A percentile compares a stretch with the other conserved stretches of the same genome.
phyloP scores from a whole-genome alignment of 1,284 basidiomycete genomes.

The Heterobasidion parviporum region DNA sequence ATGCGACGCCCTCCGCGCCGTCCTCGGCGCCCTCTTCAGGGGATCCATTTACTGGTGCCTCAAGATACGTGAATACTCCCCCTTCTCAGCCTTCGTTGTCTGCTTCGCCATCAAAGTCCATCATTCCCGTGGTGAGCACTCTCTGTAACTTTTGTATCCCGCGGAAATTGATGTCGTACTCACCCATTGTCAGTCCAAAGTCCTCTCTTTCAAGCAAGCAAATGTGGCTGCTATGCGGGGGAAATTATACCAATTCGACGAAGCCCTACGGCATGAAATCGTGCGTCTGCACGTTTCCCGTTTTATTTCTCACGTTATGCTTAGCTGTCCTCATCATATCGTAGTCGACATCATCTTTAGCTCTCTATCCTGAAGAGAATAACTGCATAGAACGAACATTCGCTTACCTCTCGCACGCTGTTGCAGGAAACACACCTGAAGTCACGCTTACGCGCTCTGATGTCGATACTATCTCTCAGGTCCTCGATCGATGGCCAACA shows the following conservation, averaged over 20 bases:
- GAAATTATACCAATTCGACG: slow-evolving; percentile 81
- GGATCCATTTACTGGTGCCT: slow-evolving; percentile 9
- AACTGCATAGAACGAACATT: slow-evolving; percentile 41
- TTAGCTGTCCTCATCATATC: slow-evolving; percentile 2
- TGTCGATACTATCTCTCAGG: slow-evolving; percentile 52
- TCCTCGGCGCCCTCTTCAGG: slow-evolving; percentile 13
- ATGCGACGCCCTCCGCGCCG: slow-evolving; percentile 15
- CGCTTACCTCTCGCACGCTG: slow-evolving; percentile 50
- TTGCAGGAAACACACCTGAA: slow-evolving; percentile 25
- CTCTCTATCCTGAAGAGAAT: slow-evolving; percentile 43
- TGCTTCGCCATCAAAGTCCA: slow-evolving; percentile 21
- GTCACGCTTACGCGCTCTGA: slow-evolving; percentile 37
- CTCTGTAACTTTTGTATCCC: neutral
- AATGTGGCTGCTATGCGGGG: slow-evolving; percentile 82
- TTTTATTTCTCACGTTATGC: neutral
- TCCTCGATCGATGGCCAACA: slow-evolving; percentile 76
- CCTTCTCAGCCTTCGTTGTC: slow-evolving; percentile 1
- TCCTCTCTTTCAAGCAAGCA: slow-evolving; percentile 77
- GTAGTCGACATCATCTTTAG: slow-evolving; percentile 59
- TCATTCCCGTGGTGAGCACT: slow-evolving; percentile 53
- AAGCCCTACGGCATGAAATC: slow-evolving; percentile 58
- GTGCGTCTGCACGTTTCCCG: slow-evolving; percentile 28
- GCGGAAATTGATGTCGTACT: neutral
- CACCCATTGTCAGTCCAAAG: slow-evolving; percentile 33
- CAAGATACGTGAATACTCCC: slow-evolving; percentile 6